phyloP scores from a whole-genome alignment of 2,329 filamentous ascomycete genomes.

The Xylaria sp. region DNA sequence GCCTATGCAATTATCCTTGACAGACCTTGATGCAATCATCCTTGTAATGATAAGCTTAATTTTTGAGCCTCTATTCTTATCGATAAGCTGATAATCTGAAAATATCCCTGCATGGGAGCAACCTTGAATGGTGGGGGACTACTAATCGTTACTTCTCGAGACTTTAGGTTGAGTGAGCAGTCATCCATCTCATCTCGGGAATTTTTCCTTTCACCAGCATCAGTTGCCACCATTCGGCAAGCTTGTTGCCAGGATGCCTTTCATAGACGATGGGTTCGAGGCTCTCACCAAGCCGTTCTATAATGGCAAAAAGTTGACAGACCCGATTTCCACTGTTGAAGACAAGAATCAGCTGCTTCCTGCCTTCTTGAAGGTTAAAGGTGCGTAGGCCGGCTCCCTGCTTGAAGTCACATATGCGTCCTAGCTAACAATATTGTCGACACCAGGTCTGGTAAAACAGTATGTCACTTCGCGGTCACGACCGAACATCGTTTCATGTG shows the following conservation, averaged over 20 bases:
- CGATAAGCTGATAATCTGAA: conserved; percentile 39
- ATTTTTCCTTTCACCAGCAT: conserved; percentile 28
- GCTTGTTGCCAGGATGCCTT: conserved; percentile 57
- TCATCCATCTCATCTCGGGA: conserved; percentile 15
- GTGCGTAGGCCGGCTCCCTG: conserved; percentile 51
- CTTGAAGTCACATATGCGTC: conserved; percentile 19
- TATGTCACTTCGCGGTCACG: conserved; percentile 51
- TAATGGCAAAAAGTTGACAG: conserved; percentile 74
- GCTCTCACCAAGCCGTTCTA: conserved; percentile 75
- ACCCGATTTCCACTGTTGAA: conserved; percentile 72
- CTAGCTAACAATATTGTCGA: conserved; percentile 20
- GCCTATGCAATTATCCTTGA: conserved; percentile 28
- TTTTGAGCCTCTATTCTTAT: conserved; percentile 39
- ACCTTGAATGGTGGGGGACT: conserved; percentile 33
- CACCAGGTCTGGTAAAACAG: conserved; percentile 79
- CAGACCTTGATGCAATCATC: conserved; percentile 32
- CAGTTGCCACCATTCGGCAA: conserved; percentile 31
- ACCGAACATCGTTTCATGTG: conserved; percentile 4
- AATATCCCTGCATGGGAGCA: conserved; percentile 22
- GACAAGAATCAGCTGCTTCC: conserved; percentile 98
- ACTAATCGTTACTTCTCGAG: conserved; percentile 20
- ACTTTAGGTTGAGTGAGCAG: conserved; percentile 4
- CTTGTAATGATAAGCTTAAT: conserved; percentile 40
- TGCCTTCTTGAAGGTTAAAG: conserved; percentile 98
- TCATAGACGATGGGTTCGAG: conserved; percentile 72